Evolutionary conservation across 176 grass and related monocot genomes (phyloP), one percentile per base, ranked within the genome.

Genomic region (Thinopyrum elongatum): DNA sequence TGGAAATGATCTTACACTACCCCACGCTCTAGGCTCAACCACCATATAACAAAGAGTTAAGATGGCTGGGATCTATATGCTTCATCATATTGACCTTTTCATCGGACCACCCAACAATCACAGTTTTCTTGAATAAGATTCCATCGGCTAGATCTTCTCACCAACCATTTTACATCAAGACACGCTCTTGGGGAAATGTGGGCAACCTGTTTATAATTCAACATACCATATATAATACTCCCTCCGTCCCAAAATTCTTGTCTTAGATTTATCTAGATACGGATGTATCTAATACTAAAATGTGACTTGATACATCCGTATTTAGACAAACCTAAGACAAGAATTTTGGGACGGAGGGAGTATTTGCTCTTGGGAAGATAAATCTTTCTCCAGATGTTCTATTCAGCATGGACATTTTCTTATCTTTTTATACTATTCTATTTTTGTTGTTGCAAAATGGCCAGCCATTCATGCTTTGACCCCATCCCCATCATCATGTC

Each of bases 391-490:
- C 11, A 60, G 4, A 8, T 80, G 21, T 80, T 80, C 77, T 49
- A 79, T 41, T 72, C 5, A 53, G 74, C 17, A 41, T n/a, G 19
- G 8, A 14, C 10, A 60, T 41, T 64, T 41, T 77, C 7, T 10
- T 46, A 27, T 30, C 44, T 47, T 86, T 73, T 22, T 38, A 21
- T 28, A 35, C n/a, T n/a, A 28, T 16, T 51, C 2, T 10, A 19
- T 51, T 42, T n/a, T 30, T 12, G 31, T 38, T 26, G 12, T 78
- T 79, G 42, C 19, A 66, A 15, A 57, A 80, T 65, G 30, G 42
- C 15, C 74, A 53, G 25, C 89, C 84, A 67, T 67, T 57, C 84
- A 87, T 57, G 58, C 74, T 72, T 78, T 74, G 85, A 51, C 70
- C 85, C 81, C 76, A 67, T 84, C 75, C 34, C 28, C 80, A 46